phyloP scores from a whole-genome alignment of 192 early-diverging fungal species.

The Irineochytrium annulatum region DNA sequence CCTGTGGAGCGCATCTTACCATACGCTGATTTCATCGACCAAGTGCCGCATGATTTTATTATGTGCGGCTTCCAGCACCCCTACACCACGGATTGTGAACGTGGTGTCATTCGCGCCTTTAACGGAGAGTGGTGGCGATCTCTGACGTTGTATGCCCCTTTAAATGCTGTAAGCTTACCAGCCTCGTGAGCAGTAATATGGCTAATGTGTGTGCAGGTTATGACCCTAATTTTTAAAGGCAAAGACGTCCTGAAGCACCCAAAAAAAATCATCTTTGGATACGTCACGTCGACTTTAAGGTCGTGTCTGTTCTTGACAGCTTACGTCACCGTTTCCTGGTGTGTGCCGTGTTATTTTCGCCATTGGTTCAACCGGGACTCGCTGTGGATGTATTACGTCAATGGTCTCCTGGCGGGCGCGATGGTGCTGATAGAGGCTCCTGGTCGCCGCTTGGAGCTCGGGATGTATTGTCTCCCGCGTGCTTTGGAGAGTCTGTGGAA shows the following conservation, averaged over 20 bases:
- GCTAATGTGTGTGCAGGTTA: slow-evolving; percentile 13
- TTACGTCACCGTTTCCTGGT: slow-evolving; percentile 41
- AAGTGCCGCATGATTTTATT: slow-evolving; percentile 28
- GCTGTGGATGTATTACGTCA: slow-evolving; percentile 39
- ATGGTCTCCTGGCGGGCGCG: slow-evolving; percentile 57
- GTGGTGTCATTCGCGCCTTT: slow-evolving; percentile 20
- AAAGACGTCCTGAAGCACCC: slow-evolving; percentile 29
- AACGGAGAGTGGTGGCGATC: slow-evolving; percentile 27
- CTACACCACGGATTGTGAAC: slow-evolving; percentile 14
- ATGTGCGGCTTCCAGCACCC: slow-evolving; percentile 40
- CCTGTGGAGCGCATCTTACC: slow-evolving; percentile 14
- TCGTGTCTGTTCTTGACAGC: slow-evolving; percentile 30
- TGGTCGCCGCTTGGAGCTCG: slow-evolving; percentile 62
- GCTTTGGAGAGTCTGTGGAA: slow-evolving; percentile 73
- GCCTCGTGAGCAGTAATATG: neutral
- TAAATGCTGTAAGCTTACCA: slow-evolving; percentile 22
- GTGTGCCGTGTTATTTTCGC: slow-evolving; percentile 27
- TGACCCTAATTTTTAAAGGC: slow-evolving; percentile 34
- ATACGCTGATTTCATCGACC: slow-evolving; percentile 24
- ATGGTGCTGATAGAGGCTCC: slow-evolving; percentile 61
- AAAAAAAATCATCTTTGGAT: slow-evolving; percentile 10
- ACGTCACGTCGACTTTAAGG: slow-evolving; percentile 15
- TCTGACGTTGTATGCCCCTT: slow-evolving; percentile 30
- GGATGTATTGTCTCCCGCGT: slow-evolving; percentile 77
- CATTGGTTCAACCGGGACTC: slow-evolving; percentile 4